Percentiles rank a stretch among this genome's conserved stretches.
Evolutionary conservation across 1,284 basidiomycete genomes (phyloP).

Genomic region (Ganoderma meredithae): DNA sequence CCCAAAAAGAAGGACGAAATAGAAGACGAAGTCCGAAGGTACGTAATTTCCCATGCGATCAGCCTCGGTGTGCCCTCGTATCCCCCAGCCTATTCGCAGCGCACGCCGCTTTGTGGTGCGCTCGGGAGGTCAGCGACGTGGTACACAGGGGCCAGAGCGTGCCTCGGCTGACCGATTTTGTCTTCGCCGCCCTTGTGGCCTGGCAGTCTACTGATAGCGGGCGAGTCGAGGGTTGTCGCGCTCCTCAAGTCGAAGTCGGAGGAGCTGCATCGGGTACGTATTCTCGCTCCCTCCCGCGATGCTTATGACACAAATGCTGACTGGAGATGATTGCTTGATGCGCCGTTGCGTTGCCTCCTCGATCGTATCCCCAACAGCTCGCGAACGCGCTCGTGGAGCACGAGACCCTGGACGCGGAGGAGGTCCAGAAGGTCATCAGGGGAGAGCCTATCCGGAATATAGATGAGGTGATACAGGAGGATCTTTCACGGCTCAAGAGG

Average conservation of each 20-base stretch:
- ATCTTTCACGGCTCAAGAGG: conserved; percentile 49
- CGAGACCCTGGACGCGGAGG: conserved; percentile 89
- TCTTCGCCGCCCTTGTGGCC: conserved; percentile 23
- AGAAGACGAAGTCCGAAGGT: conserved; percentile 85
- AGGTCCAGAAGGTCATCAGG: conserved; percentile 86
- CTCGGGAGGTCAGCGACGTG: conserved; percentile 14
- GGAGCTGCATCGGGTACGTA: conserved; percentile 82
- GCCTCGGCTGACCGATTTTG: conserved; percentile 28
- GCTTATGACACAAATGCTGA: conserved; percentile 19
- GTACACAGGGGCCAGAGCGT: conserved; percentile 24
- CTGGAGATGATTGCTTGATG: conserved; percentile 23
- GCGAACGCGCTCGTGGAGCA: conserved; percentile 91
- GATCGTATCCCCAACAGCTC: conserved; percentile 56
- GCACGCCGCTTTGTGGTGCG: conserved; percentile 12
- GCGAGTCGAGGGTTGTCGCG: conserved; percentile 73
- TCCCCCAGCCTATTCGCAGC: conserved; percentile 19
- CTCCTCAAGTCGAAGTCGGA: conserved; percentile 78
- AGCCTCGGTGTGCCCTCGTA: conserved; percentile 20
- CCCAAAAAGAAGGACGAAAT: conserved; percentile 81
- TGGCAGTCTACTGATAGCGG: conserved; percentile 74
- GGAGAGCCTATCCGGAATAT: conserved; percentile 80
- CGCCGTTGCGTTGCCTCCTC: conserved; percentile 15
- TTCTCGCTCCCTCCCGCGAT: conserved; percentile 15
- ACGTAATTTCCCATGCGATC: conserved; percentile 44
- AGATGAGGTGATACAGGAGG: conserved; percentile 67